Percentiles rank a stretch among this genome's conserved stretches.
Evolutionary conservation across 1,284 basidiomycete species (phyloP).

Genomic region (Grifola frondosa): DNA sequence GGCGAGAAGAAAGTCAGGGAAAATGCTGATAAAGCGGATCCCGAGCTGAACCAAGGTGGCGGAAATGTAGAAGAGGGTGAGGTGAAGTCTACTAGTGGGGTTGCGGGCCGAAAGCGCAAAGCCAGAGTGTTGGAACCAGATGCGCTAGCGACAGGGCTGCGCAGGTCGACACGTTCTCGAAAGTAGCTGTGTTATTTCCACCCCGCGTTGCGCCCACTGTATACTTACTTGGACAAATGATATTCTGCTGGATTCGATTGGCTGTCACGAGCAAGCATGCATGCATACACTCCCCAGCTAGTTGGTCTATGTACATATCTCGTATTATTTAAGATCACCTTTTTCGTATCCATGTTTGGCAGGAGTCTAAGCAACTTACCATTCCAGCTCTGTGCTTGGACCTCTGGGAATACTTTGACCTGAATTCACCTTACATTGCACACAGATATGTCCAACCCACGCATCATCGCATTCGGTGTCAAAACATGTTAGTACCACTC

Average conservation of each 20-base stretch:
- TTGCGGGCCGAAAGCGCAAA: slow-evolving; percentile 21
- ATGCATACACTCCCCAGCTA: no score
- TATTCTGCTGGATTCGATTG: not conserved
- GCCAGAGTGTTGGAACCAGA: slow-evolving; percentile 7
- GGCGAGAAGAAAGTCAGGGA: slow-evolving; percentile 4
- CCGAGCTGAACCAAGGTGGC: not conserved
- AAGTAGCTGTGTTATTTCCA: slow-evolving; percentile 8
- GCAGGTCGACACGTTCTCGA: slow-evolving; percentile 20
- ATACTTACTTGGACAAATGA: not conserved
- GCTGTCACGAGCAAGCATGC: slow-evolving; percentile 9
- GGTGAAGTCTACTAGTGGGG: not conserved
- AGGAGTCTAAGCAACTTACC: no score
- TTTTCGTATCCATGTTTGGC: no score
- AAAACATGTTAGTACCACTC: no score
- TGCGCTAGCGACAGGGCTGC: slow-evolving; percentile 1
- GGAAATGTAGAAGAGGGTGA: not conserved
- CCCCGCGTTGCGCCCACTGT: not conserved
- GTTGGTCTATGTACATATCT: no score
- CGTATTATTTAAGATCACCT: no score
- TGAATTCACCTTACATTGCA: not conserved
- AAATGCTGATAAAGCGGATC: slow-evolving; percentile 6
- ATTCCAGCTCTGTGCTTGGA: no score
- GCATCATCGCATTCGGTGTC: no score
- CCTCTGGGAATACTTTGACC: no score
- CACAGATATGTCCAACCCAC: not conserved